Evolutionary conservation across 1,284 basidiomycete genomes (phyloP).

Genomic region (Wolfiporia cocos): DNA sequence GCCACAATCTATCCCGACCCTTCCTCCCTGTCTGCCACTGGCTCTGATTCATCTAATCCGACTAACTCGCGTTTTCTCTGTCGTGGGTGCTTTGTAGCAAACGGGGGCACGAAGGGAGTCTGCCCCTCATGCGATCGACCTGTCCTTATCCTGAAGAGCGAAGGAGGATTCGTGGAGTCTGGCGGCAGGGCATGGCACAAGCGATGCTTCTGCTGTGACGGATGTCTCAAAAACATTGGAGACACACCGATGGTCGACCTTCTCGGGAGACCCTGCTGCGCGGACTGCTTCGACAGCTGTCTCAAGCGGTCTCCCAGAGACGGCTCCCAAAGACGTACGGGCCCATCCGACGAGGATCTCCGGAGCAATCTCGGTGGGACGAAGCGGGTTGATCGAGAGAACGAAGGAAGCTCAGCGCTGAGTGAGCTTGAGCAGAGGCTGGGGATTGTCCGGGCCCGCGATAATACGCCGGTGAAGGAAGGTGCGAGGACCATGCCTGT

Average conservation of each 20-base stretch:
- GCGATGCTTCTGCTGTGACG: slow-evolving; percentile 67
- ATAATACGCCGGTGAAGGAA: slow-evolving; percentile 20
- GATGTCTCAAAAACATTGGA: slow-evolving; percentile 66
- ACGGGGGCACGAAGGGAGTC: slow-evolving; percentile 70
- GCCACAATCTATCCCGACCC: slow-evolving; percentile 80
- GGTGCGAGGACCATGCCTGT: slow-evolving; percentile 10
- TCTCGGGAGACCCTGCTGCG: slow-evolving; percentile 70
- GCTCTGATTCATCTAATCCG: slow-evolving; percentile 18
- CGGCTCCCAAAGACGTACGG: slow-evolving; percentile 27
- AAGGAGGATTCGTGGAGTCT: slow-evolving; percentile 71
- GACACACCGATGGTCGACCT: slow-evolving; percentile 74
- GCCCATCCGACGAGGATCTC: slow-evolving; percentile 20
- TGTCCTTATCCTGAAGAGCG: slow-evolving; percentile 66
- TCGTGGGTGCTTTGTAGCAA: slow-evolving; percentile 57
- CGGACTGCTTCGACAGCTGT: slow-evolving; percentile 71
- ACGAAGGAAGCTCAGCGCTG: slow-evolving; percentile 58
- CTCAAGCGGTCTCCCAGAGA: slow-evolving; percentile 41
- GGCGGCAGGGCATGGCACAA: slow-evolving; percentile 71
- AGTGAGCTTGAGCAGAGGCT: slow-evolving; percentile 52
- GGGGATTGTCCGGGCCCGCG: slow-evolving; percentile 29
- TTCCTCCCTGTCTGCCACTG: slow-evolving; percentile 22
- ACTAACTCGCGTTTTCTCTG: slow-evolving; percentile 57
- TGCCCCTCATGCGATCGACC: slow-evolving; percentile 61
- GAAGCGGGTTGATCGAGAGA: slow-evolving; percentile 26
- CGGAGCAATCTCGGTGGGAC: slow-evolving; percentile 36